Evolutionary conservation across 768 basidiomycete genomes (phyloP), one percentile per base, ranked within the genome.

Genomic region (Phlebiopsis flavidoalba): DNA sequence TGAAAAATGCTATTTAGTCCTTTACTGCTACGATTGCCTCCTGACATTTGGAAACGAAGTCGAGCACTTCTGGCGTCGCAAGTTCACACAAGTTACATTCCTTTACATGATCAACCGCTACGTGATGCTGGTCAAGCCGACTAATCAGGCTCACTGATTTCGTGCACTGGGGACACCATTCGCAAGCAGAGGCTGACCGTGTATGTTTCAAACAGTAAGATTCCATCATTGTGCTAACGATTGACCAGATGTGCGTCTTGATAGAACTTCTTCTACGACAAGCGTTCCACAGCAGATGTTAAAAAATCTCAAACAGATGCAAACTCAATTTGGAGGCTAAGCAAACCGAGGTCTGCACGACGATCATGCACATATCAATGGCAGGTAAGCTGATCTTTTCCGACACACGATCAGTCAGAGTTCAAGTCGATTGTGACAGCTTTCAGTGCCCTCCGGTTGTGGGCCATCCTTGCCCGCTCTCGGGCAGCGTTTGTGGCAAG

Each of bases 81-180:
- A 51, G 36, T 46, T 65, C 19, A 56, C 62, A 4, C 57, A 53
- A 11, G 60, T 60, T 8, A 62, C 64, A 2, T 33, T 48, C 24
- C 59, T 67, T 31, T 67, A 63, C 57, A 37, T 65, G 26, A n/a
- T 65, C 54, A 67, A 67, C 53, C 60, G 66, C 19, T 67, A 67
- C 33, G 36, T 62, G 36, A 67, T 63, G 53, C 62, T 67, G n/a
- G 35, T 56, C 7, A 63, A 55, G n/a, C 19, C 54, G 37, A n/a
- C 22, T 40, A 5, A 21, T 26, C n/a, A n/a, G 54, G 7, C 40
- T 55, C 19, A 22, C 22, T 21, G 54, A 21, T 7, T 26, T 55
- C 4, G 43, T 11, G 22, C 3, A 11, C 17, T 21, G 54, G 54
- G 11, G 15, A 37, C 40, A 43, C 8, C 17, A 31, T 5, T 7